Percentiles rank a stretch among this genome's conserved stretches.
Conservation (phyloP, 306 rosid genomes). For the Pueraria montana region DNA sequence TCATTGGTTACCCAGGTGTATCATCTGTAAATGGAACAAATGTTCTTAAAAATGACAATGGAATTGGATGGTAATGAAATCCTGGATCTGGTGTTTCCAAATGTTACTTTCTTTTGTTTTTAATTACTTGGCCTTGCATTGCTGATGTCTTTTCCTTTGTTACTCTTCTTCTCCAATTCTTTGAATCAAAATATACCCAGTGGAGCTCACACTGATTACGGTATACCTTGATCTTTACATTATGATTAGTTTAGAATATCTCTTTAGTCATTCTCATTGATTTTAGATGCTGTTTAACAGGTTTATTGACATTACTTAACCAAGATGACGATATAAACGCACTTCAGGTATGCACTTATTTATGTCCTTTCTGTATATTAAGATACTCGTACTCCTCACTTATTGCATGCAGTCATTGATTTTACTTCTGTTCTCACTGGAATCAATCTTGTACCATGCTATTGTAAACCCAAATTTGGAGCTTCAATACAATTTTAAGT, state of each 20-base stretch:
- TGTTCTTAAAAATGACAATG: slow-evolving; percentile 61
- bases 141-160: slow-evolving; percentile 49
- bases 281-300: slow-evolving; percentile 57
- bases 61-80: slow-evolving; percentile 89
- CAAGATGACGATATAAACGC: slow-evolving; percentile 89
- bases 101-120: slow-evolving; percentile 4
- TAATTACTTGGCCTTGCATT: slow-evolving; percentile 35
- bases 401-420: slow-evolving; percentile 10
- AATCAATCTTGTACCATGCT: too few relatives aligned
- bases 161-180: slow-evolving; percentile 37
- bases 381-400: slow-evolving; percentile 1
- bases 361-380: neutral
- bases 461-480: too few relatives aligned
- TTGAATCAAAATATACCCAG: slow-evolving; percentile 57
- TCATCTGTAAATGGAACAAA: slow-evolving; percentile 53
- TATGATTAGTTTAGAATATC: slow-evolving; percentile 26
- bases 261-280: slow-evolving; percentile 34
- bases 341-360: slow-evolving; percentile 71
- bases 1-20: slow-evolving; percentile 80
- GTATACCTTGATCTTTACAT: slow-evolving; percentile 54
- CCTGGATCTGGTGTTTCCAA: neutral
- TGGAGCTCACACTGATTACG: slow-evolving; percentile 96
- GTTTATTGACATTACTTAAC: slow-evolving; percentile 89
- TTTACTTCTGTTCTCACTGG: neutral
- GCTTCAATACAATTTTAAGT: neutral